These are phyloP conservation scores for Rhodotorula sp. DNA, from an alignment of 1,284 basidiomycete species.

Conservation along the genomic window DNA sequence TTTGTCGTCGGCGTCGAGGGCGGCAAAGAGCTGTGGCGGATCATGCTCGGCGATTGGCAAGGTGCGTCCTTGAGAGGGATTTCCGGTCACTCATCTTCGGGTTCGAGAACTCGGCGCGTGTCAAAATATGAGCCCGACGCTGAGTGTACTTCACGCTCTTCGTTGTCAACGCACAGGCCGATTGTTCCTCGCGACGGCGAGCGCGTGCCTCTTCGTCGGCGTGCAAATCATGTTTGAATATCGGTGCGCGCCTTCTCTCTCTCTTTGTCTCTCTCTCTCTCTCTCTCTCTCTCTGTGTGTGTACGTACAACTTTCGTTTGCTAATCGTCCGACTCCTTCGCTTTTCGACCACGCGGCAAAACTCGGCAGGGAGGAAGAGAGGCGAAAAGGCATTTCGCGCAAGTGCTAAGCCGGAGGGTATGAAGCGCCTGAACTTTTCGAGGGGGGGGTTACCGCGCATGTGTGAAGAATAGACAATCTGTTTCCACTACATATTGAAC, in stretches of 20 bases:
- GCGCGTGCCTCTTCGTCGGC: constrained; percentile 71
- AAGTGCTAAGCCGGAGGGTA: constrained; percentile 51
- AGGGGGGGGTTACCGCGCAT: too few relatives aligned
- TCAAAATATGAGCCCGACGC: too few relatives aligned
- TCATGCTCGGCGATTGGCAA: constrained; percentile 64
- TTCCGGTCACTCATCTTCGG: too few relatives aligned
- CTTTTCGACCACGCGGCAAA: too few relatives aligned
- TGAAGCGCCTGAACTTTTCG: too few relatives aligned
- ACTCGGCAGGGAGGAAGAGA: constrained; percentile 55
- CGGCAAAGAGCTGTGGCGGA: constrained; percentile 64
- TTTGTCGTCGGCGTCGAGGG: constrained; percentile 91
- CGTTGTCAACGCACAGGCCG: constrained; percentile 55
- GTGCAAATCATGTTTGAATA: constrained; percentile 96
- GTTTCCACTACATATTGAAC: not conserved
- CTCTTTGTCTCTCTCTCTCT: not conserved
- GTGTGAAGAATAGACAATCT: not conserved
- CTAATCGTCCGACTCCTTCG: too few relatives aligned
- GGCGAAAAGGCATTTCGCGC: constrained; percentile 61
- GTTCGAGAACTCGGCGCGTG: too few relatives aligned
- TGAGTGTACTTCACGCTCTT: not conserved
- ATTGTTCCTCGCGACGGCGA: constrained; percentile 64
- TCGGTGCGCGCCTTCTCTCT: constrained; percentile 49
- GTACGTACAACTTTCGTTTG: not conserved
- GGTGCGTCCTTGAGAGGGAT: constrained; percentile 54
- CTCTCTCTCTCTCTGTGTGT: too few relatives aligned